These are phyloP conservation scores for Coemansia aciculifera DNA, from an alignment of 192 early-diverging fungal species.

Conservation along the genomic window DNA sequence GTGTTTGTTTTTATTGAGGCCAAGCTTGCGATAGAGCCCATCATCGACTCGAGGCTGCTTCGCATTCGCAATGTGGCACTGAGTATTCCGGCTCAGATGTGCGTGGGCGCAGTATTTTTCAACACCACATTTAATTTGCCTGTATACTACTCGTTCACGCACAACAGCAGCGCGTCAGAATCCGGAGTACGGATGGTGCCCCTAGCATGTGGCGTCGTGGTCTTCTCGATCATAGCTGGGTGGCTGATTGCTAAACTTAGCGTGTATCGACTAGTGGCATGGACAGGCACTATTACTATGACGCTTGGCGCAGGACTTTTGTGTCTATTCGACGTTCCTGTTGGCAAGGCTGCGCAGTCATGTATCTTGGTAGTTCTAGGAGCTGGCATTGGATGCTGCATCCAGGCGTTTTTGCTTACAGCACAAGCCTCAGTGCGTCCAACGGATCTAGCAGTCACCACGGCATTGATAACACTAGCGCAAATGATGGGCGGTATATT, in stretches of 20 bases:
- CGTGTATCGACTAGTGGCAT: conserved; percentile 37
- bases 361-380: conserved; percentile 45
- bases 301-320: conserved; percentile 46
- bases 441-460: conserved; percentile 42
- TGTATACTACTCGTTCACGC: conserved; percentile 49
- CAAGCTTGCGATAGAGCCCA: conserved; percentile 71
- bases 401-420: conserved; percentile 48
- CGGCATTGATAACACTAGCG: conserved; percentile 51
- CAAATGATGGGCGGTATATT: conserved; percentile 55
- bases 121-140: conserved; percentile 55
- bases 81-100: conserved; percentile 45
- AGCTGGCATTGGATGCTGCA: conserved; percentile 51
- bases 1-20: conserved; percentile 70
- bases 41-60: conserved; percentile 68
- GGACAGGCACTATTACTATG: conserved; percentile 40
- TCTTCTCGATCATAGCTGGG: conserved; percentile 39
- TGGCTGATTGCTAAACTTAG: conserved; percentile 51
- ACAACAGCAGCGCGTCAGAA: conserved; percentile 49
- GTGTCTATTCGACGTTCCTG: conserved; percentile 41
- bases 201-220: conserved; percentile 44
- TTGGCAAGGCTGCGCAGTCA: conserved; percentile 40
- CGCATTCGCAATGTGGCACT: conserved; percentile 61
- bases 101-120: conserved; percentile 51
- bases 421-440: conserved; percentile 44
- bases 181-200: conserved; percentile 50